Conservation (phyloP, 108 stramenopile genomes). For the Nitzschia sp. region DNA sequence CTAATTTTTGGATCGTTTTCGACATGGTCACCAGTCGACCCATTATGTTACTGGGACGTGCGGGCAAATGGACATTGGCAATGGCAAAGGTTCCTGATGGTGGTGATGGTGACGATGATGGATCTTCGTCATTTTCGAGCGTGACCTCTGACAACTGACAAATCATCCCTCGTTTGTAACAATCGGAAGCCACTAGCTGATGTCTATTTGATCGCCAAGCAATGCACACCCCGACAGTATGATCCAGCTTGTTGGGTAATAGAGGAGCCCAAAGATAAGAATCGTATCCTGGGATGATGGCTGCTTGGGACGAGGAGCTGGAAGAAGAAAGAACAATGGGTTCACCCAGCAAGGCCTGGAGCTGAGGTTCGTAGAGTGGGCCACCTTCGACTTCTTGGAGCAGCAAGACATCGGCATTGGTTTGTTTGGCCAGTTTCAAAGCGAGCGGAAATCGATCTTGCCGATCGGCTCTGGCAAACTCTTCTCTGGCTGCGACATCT, state of each 20-base stretch:
- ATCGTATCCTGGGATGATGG: conserved; percentile 32
- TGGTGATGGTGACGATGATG: not conserved
- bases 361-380: conserved; percentile 3
- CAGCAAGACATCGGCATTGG: conserved; percentile 45
- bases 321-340: not conserved
- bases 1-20: conserved; percentile 25
- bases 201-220: conserved; percentile 48
- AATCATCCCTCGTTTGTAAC: conserved; percentile 46
- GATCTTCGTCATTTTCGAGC: not conserved
- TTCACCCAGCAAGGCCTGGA: not conserved
- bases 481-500: conserved; percentile 7
- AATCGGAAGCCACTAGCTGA: conserved; percentile 20
- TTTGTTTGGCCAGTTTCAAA: conserved; percentile 40
- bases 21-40: conserved; percentile 42
- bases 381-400: conserved; percentile 57
- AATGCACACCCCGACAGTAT: conserved; percentile 43
- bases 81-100: conserved; percentile 25
- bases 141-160: conserved; percentile 34
- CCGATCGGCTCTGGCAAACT: conserved; percentile 25
- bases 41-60: conserved; percentile 34
- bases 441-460: conserved; percentile 33
- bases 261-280: conserved; percentile 37
- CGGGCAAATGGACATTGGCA: conserved; percentile 52
- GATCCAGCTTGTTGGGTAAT: conserved; percentile 24
- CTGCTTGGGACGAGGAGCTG: no score